These are phyloP conservation scores for Pyrus bretschneideri DNA, from an alignment of 306 rosid species.

Conservation along the genomic window DNA sequence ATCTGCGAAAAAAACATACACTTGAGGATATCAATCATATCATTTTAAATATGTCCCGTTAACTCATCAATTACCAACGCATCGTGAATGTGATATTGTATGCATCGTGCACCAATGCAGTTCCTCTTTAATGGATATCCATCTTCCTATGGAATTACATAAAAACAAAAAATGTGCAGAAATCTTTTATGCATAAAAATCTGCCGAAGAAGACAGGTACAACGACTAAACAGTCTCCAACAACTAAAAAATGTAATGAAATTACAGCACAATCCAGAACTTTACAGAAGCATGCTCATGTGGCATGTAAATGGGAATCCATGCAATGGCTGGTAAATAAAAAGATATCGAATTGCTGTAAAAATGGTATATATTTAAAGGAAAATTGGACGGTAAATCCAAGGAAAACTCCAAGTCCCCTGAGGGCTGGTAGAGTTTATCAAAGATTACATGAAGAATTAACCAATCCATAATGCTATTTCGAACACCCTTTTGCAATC, in stretches of 20 bases:
- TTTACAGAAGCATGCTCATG: conserved; percentile 43
- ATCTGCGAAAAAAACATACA: too few species aligned
- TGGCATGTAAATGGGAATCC: conserved; percentile 22
- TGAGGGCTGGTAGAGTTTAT: conserved; percentile 8
- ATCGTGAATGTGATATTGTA: too few species aligned
- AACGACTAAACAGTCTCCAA: not conserved
- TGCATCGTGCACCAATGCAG: too few species aligned
- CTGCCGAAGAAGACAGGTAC: not conserved
- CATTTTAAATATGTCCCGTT: too few species aligned
- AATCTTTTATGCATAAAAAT: not conserved
- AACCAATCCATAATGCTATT: not conserved
- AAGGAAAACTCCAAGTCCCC: conserved; percentile 20
- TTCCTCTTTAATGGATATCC: too few species aligned
- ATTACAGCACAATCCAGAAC: conserved; percentile 30
- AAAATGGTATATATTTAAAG: conserved; percentile 4
- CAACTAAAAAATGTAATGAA: conserved; percentile 8
- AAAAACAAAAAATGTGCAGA: not conserved
- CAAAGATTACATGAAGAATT: conserved; percentile 18
- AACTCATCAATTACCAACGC: too few species aligned
- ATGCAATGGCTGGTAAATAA: conserved; percentile 18
- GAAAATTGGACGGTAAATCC: conserved; percentile 19
- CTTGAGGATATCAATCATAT: too few species aligned
- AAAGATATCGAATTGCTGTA: not conserved
- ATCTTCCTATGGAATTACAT: not conserved
- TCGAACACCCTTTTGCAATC: conserved; percentile 7